Conservation (phyloP, 768 basidiomycete species). For the Hysterangium stoloniferum region DNA sequence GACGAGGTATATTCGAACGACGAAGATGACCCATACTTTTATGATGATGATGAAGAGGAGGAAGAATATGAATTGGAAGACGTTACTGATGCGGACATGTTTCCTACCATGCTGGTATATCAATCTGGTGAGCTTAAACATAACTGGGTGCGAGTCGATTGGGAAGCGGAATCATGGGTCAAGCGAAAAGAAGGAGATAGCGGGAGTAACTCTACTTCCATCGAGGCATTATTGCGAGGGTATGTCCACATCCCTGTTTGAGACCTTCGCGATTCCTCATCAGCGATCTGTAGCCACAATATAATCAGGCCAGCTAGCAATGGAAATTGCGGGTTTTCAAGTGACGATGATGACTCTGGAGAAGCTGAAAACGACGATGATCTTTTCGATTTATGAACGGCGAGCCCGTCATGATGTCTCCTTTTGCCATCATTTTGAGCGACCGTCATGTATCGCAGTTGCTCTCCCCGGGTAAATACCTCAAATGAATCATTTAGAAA, state of each 20-base stretch:
- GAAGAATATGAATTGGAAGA: slow-evolving; percentile 25
- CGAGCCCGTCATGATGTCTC: not conserved
- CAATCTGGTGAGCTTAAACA: slow-evolving; percentile 77
- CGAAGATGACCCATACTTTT: slow-evolving; percentile 44
- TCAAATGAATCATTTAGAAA: too few relatives aligned
- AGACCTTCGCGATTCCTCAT: not conserved
- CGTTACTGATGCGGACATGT: slow-evolving; percentile 61
- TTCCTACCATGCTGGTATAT: slow-evolving; percentile 74
- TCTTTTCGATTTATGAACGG: slow-evolving; percentile 7
- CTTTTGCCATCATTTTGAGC: too few relatives aligned
- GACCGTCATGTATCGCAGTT: too few relatives aligned
- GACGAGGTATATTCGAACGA: slow-evolving; percentile 23
- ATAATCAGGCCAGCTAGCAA: slow-evolving; percentile 1
- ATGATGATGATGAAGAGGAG: slow-evolving; percentile 29
- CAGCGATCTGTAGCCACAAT: not conserved
- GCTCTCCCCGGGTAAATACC: too few relatives aligned
- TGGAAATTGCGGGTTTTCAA: slow-evolving; percentile 11
- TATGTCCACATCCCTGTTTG: not conserved
- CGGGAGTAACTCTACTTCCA: not conserved
- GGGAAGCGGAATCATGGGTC: slow-evolving; percentile 28
- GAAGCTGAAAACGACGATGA: slow-evolving; percentile 3
- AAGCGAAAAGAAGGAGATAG: not conserved
- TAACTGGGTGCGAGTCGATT: slow-evolving; percentile 84
- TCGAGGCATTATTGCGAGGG: slow-evolving; percentile 8
- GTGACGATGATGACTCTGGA: slow-evolving; percentile 6